Conservation (phyloP, 345 rosid genomes). For the Aurinia saxatilis region DNA sequence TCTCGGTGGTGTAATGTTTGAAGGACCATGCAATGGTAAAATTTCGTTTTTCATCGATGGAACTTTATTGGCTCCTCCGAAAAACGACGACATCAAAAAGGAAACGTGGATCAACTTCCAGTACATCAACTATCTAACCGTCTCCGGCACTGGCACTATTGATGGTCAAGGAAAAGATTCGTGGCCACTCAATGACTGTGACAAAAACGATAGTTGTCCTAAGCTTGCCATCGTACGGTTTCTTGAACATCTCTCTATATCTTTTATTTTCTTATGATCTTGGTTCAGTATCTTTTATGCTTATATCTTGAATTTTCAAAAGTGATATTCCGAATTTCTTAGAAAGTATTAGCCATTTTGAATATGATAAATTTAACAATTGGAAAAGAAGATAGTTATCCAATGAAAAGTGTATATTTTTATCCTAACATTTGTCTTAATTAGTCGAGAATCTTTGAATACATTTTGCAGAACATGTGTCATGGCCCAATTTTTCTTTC, state of each 20-base stretch:
- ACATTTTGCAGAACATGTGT: slow-evolving; percentile 10
- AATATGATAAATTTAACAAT: too few relatives aligned
- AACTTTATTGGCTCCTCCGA: slow-evolving; percentile 6
- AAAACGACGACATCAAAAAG: not conserved
- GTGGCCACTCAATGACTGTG: slow-evolving; percentile 12
- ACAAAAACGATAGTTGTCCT: not conserved
- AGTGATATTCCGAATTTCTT: too few relatives aligned
- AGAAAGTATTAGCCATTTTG: too few relatives aligned
- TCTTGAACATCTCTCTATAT: too few relatives aligned
- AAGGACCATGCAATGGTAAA: not conserved
- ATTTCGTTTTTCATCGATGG: slow-evolving; percentile 6
- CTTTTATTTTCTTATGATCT: too few relatives aligned
- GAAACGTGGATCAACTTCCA: slow-evolving; percentile 10
- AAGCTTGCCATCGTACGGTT: slow-evolving; percentile 8
- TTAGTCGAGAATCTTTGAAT: too few relatives aligned
- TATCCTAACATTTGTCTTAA: too few relatives aligned
- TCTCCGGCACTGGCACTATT: slow-evolving; percentile 2
- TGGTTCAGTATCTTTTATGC: too few relatives aligned
- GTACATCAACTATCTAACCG: not conserved
- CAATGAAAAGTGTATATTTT: too few relatives aligned
- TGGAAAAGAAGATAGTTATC: too few relatives aligned
- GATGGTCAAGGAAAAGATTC: slow-evolving; percentile 10
- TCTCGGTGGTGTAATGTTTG: not conserved
- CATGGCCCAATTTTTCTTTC: too few relatives aligned
- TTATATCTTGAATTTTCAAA: too few relatives aligned